These are phyloP conservation scores for Vitellaria paradoxa DNA, from an alignment of 179 eudicot genomes.

Conservation along the genomic window DNA sequence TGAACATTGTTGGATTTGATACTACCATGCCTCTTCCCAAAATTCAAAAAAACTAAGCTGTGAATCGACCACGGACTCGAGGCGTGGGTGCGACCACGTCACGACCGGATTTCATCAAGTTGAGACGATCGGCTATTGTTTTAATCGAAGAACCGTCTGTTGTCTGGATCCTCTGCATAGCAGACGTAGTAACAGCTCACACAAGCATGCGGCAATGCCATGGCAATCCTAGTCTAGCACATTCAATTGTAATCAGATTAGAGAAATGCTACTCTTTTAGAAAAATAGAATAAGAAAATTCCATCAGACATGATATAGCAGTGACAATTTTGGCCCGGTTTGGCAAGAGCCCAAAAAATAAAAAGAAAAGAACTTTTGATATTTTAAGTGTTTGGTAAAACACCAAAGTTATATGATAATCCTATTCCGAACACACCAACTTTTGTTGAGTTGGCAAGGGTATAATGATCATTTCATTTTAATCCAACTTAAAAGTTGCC, in stretches of 20 bases:
- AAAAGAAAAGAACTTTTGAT: too few relatives aligned
- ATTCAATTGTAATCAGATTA: neutral
- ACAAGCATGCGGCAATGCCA: slow-evolving; percentile 98
- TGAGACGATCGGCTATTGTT: slow-evolving; percentile 55
- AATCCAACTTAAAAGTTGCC: too few relatives aligned
- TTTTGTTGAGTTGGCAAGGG: too few relatives aligned
- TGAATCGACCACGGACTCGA: slow-evolving; percentile 55
- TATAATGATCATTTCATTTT: too few relatives aligned
- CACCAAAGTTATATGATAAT: too few relatives aligned
- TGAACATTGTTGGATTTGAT: neutral
- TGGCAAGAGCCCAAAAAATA: too few relatives aligned
- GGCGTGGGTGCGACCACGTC: slow-evolving; percentile 68
- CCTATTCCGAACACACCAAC: too few relatives aligned
- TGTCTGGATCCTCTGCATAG: slow-evolving; percentile 86
- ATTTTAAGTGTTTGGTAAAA: too few relatives aligned
- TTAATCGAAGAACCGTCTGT: slow-evolving; percentile 66
- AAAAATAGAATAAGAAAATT: too few relatives aligned
- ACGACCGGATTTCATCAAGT: slow-evolving; percentile 45
- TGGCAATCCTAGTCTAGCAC: slow-evolving; percentile 86
- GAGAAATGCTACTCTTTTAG: neutral
- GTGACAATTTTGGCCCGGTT: too few relatives aligned
- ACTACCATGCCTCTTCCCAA: neutral
- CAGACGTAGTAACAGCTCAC: slow-evolving; percentile 96
- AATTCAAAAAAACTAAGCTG: slow-evolving; percentile 18
- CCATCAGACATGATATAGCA: too few relatives aligned